These are phyloP conservation scores for Papiliotrema laurentii DNA, from an alignment of 1,284 basidiomycete genomes.

Conservation along the genomic window DNA sequence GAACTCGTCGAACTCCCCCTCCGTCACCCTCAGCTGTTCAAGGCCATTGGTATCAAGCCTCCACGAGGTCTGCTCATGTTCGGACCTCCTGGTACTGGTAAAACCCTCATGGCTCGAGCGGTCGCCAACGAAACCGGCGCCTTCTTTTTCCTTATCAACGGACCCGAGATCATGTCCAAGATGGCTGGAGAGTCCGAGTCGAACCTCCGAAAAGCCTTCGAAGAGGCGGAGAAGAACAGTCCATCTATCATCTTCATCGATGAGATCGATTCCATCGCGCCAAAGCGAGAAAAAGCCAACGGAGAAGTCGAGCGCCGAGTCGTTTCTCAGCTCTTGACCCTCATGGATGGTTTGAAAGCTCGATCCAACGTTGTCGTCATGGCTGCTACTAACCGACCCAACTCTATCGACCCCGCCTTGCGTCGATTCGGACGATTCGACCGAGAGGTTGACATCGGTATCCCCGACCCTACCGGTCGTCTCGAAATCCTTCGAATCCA, in stretches of 20 bases:
- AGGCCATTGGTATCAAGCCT: constrained; percentile 99
- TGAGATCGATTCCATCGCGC: constrained; percentile 98
- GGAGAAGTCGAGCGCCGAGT: constrained; percentile 99
- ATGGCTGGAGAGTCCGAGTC: constrained; percentile 99
- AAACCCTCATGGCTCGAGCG: constrained; percentile 97
- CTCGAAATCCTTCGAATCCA: constrained; percentile 98
- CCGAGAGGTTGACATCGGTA: constrained; percentile 98
- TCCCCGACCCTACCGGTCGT: constrained; percentile 96
- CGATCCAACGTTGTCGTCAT: constrained; percentile 99
- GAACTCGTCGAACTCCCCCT: constrained; percentile 97
- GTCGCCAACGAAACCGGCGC: constrained; percentile 99
- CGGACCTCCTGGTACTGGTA: constrained; percentile 94
- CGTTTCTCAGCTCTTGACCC: constrained; percentile 92
- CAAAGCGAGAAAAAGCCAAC: constrained; percentile 99
- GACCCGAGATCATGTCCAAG: constrained; percentile 99
- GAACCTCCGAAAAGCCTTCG: constrained; percentile 95
- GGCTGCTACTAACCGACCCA: constrained; percentile 95
- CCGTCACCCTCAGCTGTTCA: constrained; percentile 98
- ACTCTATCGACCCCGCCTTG: constrained; percentile 97
- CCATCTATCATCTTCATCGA: constrained; percentile 97
- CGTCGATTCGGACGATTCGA: constrained; percentile 98
- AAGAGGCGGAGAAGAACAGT: constrained; percentile 99
- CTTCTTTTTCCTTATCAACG: constrained; percentile 99
- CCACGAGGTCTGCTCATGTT: constrained; percentile 96
- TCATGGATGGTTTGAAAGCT: constrained; percentile 98